Evolutionary conservation across 257 asterid species (phyloP), one percentile per base, ranked within the genome.

Genomic region (Nicotiana obtusifolia): DNA sequence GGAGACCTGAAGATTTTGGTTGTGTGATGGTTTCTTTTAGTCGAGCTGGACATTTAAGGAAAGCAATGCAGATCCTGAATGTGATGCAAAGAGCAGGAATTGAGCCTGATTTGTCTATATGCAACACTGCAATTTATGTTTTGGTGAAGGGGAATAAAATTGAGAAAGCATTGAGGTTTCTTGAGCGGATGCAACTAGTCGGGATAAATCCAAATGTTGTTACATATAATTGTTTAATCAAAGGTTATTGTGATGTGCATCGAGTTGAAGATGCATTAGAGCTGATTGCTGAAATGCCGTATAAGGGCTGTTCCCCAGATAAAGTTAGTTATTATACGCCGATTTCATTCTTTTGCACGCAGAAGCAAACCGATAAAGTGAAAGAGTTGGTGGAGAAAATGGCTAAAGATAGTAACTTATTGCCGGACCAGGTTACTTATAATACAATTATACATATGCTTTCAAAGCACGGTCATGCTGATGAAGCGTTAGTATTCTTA

Each of bases 1-100:
- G 86, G 78, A 85, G 89, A 87, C 88, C 97, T 7, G 93, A 91
- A 73, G 97, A 91, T 88, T 94, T 94, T 80, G 93, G 97, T 52
- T 89, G 92, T 80, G 93, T 95, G 68, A 95, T 95, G 99, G 97
- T 94, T 77, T 93, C 97, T 80, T 94, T 91, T 82, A 95, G 97
- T 81, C 90, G 98, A 86, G 97, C 99, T 41, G 97, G 98, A 41
- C 90, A 95, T 84, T 35, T 88, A 80, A 92, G 95, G 85, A 94
- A 95, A 83, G 92, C 98, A 4, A 65, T 95, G 93, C 98, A 94
- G 85, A 59, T 92, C 10, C 86, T 95, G 88, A 92, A 87, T 82
- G 78, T 87, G 10, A 88, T 95, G 97, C 97, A 94, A 86, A 91
- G 90, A 86, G 89, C 91, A 13, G 98, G 98, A 54, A 83, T 90